phyloP scores from a whole-genome alignment of 2,329 filamentous ascomycete species.

The Lachnellula arida region DNA sequence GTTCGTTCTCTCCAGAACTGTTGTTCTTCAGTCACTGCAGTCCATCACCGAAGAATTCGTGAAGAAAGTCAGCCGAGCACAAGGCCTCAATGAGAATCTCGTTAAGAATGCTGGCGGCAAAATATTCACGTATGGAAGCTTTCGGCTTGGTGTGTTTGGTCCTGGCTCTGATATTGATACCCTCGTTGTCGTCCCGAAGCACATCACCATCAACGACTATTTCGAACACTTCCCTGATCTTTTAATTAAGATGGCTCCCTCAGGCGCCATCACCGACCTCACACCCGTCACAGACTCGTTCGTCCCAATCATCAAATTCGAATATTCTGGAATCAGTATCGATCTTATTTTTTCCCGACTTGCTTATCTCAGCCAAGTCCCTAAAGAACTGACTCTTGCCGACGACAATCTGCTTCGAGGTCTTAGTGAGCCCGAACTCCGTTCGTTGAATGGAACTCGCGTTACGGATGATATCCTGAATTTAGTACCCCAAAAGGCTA shows the following conservation, averaged over 20 bases:
- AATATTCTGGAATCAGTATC: conserved; percentile 86
- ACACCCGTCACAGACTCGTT: conserved; percentile 84
- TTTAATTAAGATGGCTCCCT: conserved; percentile 69
- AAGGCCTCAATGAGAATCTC: conserved; percentile 66
- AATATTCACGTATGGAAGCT: conserved; percentile 95
- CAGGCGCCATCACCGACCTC: conserved; percentile 78
- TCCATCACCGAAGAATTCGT: conserved; percentile 83
- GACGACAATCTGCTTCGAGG: conserved; percentile 83
- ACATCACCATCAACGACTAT: conserved; percentile 85
- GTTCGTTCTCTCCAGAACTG: conserved; percentile 38
- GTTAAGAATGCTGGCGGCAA: conserved; percentile 84
- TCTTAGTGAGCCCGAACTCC: conserved; percentile 78
- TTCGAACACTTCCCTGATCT: conserved; percentile 83
- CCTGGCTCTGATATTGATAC: conserved; percentile 98
- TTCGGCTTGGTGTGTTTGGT: conserved; percentile 86
- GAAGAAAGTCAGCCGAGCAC: conserved; percentile 56
- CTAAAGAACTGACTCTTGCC: conserved; percentile 67
- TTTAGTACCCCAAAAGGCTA: conserved; percentile 82
- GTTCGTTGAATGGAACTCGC: conserved; percentile 88
- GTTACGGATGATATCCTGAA: conserved; percentile 90
- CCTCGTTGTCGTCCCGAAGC: conserved; percentile 84
- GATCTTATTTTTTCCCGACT: conserved; percentile 87
- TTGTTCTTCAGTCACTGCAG: conserved; percentile 71
- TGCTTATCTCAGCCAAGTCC: conserved; percentile 63
- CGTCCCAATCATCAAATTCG: conserved; percentile 96